These are phyloP conservation scores for Avena insularis DNA, from an alignment of 176 grass and related monocot genomes.

Conservation along the genomic window DNA sequence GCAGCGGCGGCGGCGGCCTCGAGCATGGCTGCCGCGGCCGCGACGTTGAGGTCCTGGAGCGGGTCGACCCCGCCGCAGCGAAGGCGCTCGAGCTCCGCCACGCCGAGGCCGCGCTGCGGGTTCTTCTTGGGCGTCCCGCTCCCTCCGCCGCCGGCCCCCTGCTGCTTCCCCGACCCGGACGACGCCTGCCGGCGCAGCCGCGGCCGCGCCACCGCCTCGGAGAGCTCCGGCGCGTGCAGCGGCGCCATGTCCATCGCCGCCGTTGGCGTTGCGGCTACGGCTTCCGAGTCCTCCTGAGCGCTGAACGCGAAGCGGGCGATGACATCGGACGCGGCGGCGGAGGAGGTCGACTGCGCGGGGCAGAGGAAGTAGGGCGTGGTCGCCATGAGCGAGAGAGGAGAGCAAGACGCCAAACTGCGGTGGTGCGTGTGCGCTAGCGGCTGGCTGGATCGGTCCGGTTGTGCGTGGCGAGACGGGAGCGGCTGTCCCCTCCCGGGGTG, in stretches of 20 bases:
- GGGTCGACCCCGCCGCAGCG: conserved; percentile 61
- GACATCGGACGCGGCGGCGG: not conserved
- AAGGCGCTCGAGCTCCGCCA: conserved; percentile 78
- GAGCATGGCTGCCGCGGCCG: conserved; percentile 24
- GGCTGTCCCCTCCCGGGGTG: conserved; percentile 6
- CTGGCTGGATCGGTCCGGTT: not conserved
- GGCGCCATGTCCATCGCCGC: not conserved
- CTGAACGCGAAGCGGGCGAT: not conserved
- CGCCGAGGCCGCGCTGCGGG: conserved; percentile 77
- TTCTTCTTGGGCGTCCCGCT: conserved; percentile 41
- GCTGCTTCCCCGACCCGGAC: conserved; percentile 35
- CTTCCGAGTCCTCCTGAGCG: not conserved
- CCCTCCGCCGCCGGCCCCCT: not conserved
- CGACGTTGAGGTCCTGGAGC: conserved; percentile 44
- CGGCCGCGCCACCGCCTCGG: conserved; percentile 18
- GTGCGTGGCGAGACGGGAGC: not conserved
- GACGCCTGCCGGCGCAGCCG: conserved; percentile 19
- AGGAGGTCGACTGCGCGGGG: conserved; percentile 18
- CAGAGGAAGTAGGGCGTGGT: conserved; percentile 48
- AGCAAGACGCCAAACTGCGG: not conserved
- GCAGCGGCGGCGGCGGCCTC: conserved; percentile 12
- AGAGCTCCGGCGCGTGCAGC: not conserved
- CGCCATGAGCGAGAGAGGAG: conserved; percentile 26
- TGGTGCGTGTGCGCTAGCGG: not conserved
- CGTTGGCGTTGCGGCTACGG: not conserved